A percentile compares a stretch with the other conserved stretches of the same genome.
Evolutionary conservation across 441 rosid species (phyloP).

Genomic region (Geranium incanum): DNA sequence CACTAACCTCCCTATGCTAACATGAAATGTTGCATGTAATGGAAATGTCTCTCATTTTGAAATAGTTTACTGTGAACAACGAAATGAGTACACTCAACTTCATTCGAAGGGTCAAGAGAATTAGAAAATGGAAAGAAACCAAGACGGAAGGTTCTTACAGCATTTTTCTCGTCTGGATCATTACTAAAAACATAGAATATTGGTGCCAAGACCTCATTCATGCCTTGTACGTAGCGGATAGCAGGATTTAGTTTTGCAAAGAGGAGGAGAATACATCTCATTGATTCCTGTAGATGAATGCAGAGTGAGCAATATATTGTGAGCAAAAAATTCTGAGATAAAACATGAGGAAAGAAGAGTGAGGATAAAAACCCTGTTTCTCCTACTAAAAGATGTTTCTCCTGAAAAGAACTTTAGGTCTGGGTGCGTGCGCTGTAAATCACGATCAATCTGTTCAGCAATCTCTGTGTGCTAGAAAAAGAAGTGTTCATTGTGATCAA

Average conservation of each 20-base stretch:
- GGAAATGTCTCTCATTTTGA: no score
- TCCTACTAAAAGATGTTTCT: slow-evolving; percentile 44
- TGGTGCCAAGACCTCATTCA: slow-evolving; percentile 76
- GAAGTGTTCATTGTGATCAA: slow-evolving; percentile 17
- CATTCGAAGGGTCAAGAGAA: not conserved
- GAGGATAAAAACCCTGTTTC: slow-evolving; percentile 37
- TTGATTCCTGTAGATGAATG: slow-evolving; percentile 43
- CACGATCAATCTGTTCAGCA: slow-evolving; percentile 61
- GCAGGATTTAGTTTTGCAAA: slow-evolving; percentile 70
- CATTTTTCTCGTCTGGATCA: slow-evolving; percentile 44
- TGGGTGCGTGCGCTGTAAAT: slow-evolving; percentile 59
- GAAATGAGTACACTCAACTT: no score
- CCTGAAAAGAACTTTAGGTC: slow-evolving; percentile 62
- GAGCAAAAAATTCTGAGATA: not conserved
- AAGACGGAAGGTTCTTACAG: slow-evolving; percentile 33
- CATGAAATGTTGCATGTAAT: no score
- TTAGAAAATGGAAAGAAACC: slow-evolving; percentile 3
- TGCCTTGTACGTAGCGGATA: slow-evolving; percentile 67
- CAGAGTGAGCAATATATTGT: not conserved
- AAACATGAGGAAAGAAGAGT: not conserved
- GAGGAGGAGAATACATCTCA: slow-evolving; percentile 57
- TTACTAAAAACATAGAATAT: slow-evolving; percentile 49
- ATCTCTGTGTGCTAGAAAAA: slow-evolving; percentile 52
- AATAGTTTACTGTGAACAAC: no score
- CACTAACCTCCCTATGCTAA: no score